These are phyloP conservation scores for Myxozyma neglecta DNA, from an alignment of 805 yeast species.

Conservation along the genomic window DNA sequence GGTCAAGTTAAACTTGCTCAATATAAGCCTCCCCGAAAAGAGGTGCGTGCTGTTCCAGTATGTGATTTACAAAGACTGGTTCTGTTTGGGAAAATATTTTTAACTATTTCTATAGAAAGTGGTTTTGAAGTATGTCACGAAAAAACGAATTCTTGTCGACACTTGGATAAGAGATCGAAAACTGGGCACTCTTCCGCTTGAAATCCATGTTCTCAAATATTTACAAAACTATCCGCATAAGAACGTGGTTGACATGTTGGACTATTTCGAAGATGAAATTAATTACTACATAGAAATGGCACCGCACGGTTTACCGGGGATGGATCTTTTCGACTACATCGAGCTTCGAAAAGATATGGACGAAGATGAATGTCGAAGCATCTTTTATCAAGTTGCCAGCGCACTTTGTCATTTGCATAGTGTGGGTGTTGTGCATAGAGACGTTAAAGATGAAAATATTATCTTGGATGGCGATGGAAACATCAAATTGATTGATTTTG, in stretches of 20 bases:
- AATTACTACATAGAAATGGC: constrained; percentile 91
- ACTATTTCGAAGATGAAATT: constrained; percentile 88
- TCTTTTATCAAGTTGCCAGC: constrained; percentile 74
- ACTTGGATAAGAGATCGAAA: constrained; percentile 95
- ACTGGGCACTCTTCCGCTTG: constrained; percentile 94
- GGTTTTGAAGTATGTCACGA: constrained; percentile 84
- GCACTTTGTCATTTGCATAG: constrained; percentile 80
- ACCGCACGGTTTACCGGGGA: constrained; percentile 85
- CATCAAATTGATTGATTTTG: constrained; percentile 88
- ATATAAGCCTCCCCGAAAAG: constrained; percentile 46
- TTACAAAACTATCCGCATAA: constrained; percentile 69
- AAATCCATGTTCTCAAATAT: constrained; percentile 89
- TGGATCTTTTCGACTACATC: constrained; percentile 88
- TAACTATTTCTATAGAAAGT: constrained; percentile 52
- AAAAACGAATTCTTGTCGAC: constrained; percentile 89
- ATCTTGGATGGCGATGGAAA: constrained; percentile 76
- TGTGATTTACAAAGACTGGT: background rate
- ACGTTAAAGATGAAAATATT: constrained; percentile 91
- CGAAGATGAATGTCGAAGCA: constrained; percentile 73
- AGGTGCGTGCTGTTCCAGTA: constrained; percentile 13
- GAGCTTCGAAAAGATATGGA: constrained; percentile 81
- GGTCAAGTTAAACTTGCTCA: constrained; percentile 86
- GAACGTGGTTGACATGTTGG: constrained; percentile 78
- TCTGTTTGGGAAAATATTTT: constrained; percentile 35
- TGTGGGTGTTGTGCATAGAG: constrained; percentile 89